Conservation (phyloP, 257 asterid genomes). For the Galeopsis tetrahit region DNA sequence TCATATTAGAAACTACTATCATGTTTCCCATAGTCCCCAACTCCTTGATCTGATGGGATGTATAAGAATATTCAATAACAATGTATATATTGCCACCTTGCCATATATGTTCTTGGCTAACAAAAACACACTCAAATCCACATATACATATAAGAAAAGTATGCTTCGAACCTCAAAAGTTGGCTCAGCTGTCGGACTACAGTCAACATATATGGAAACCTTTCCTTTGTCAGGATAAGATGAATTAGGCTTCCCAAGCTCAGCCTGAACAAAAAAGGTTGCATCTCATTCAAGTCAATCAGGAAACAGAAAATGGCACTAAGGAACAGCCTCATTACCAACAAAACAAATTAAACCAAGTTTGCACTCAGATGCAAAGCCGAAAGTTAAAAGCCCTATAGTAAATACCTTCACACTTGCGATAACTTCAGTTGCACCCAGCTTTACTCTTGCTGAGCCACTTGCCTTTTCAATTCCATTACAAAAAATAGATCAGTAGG, state of each 20-base stretch:
- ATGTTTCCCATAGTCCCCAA: slow-evolving; percentile 3
- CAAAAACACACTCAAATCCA: neutral
- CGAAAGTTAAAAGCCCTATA: neutral
- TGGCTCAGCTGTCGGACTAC: slow-evolving; percentile 96
- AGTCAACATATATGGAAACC: slow-evolving; percentile 75
- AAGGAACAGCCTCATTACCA: neutral
- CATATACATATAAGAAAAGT: slow-evolving; percentile 9
- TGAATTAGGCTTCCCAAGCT: slow-evolving; percentile 79
- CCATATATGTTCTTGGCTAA: neutral
- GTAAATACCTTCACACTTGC: slow-evolving; percentile 80
- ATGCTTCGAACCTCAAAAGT: slow-evolving; percentile 69
- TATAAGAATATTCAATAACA: neutral
- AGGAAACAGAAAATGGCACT: slow-evolving; percentile 11
- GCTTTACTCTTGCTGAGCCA: slow-evolving; percentile 90
- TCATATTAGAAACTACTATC: neutral
- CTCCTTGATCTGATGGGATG: neutral
- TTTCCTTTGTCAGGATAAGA: slow-evolving; percentile 83
- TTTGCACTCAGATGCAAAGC: slow-evolving; percentile 20
- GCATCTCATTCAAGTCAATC: slow-evolving; percentile 13
- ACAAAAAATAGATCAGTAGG: slow-evolving; percentile 29
- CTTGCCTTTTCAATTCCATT: slow-evolving; percentile 65
- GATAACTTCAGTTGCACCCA: slow-evolving; percentile 88
- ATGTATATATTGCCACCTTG: slow-evolving; percentile 10
- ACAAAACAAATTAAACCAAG: slow-evolving; percentile 24
- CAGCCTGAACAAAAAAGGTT: slow-evolving; percentile 61